These are phyloP conservation scores for Macrocystidia cucumis DNA, from an alignment of 1,284 basidiomycete species.

Conservation along the genomic window DNA sequence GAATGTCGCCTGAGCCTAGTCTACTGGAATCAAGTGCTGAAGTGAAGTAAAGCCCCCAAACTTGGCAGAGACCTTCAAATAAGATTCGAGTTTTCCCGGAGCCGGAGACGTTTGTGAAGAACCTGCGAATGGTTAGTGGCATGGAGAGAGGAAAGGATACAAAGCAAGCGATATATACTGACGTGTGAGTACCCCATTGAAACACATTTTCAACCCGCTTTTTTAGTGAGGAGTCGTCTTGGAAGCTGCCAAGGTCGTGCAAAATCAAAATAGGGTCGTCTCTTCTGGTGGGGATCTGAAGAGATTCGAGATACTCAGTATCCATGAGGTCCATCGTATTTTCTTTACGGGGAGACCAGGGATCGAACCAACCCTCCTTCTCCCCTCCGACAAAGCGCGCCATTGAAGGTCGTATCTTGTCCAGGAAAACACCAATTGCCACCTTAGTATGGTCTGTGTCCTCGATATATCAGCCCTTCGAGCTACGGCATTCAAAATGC, in stretches of 20 bases:
- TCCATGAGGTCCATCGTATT: constrained; percentile 5
- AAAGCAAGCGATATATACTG: too few species aligned
- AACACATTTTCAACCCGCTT: constrained; percentile 28
- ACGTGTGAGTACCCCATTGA: constrained; percentile 32
- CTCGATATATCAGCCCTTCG: too few species aligned
- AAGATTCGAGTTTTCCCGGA: constrained; percentile 36
- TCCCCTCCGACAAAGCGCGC: constrained; percentile 18
- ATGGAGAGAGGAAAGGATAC: neutral
- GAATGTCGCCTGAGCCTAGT: constrained; percentile 31
- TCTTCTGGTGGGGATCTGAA: constrained; percentile 24
- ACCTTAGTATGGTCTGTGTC: too few species aligned
- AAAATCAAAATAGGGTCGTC: constrained; percentile 29
- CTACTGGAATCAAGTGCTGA: constrained; percentile 29
- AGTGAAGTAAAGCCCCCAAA: constrained; percentile 38
- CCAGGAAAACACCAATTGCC: too few species aligned
- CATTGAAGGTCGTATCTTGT: constrained; percentile 21
- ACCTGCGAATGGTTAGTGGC: constrained; percentile 16
- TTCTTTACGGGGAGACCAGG: constrained; percentile 9
- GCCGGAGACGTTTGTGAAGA: constrained; percentile 36
- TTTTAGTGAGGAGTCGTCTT: constrained; percentile 18
- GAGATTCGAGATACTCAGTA: constrained; percentile 14
- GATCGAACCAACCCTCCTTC: constrained; percentile 9
- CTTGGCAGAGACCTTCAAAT: constrained; percentile 31
- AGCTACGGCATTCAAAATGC: too few species aligned
- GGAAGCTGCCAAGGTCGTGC: constrained; percentile 28